Conservation (phyloP, 331 rosid genomes). For the Telfairia occidentalis region DNA sequence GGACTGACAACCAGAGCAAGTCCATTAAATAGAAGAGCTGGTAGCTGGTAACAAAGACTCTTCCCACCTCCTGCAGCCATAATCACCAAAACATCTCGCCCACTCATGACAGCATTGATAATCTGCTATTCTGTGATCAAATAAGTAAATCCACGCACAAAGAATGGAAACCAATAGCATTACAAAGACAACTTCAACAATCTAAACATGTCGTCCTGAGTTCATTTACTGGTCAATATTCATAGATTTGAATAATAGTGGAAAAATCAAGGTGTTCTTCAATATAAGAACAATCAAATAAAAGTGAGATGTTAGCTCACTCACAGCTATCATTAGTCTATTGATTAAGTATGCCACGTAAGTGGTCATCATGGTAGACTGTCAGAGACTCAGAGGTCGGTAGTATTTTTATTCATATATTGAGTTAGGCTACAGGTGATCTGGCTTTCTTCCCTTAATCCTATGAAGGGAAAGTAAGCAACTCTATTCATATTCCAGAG, state of each 20-base stretch:
- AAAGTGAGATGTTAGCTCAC: background rate
- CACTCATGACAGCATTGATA: slow-evolving; percentile 78
- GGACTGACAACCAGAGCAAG: slow-evolving; percentile 93
- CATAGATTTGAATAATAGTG: background rate
- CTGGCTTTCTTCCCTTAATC: background rate
- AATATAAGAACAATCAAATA: background rate
- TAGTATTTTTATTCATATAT: background rate
- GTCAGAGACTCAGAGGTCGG: background rate
- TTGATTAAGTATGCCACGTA: background rate
- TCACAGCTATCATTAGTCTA: background rate
- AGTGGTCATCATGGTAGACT: background rate
- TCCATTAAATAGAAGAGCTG: slow-evolving; percentile 75
- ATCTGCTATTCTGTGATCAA: slow-evolving; percentile 36
- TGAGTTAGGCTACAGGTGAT: background rate
- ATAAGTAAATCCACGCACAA: slow-evolving; percentile 13
- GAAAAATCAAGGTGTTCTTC: background rate
- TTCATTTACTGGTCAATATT: background rate
- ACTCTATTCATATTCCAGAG: background rate
- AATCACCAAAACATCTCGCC: slow-evolving; percentile 81
- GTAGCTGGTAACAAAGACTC: slow-evolving; percentile 96
- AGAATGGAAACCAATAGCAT: background rate
- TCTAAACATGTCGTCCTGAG: background rate
- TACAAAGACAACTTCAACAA: background rate
- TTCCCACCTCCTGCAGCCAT: slow-evolving; percentile 99
- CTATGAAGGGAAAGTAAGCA: background rate